A percentile compares a stretch with the other conserved stretches of the same genome.
These are phyloP conservation scores for Zanthoxylum bungeanum DNA, from an alignment of 345 rosid species.

Conservation along the genomic window DNA sequence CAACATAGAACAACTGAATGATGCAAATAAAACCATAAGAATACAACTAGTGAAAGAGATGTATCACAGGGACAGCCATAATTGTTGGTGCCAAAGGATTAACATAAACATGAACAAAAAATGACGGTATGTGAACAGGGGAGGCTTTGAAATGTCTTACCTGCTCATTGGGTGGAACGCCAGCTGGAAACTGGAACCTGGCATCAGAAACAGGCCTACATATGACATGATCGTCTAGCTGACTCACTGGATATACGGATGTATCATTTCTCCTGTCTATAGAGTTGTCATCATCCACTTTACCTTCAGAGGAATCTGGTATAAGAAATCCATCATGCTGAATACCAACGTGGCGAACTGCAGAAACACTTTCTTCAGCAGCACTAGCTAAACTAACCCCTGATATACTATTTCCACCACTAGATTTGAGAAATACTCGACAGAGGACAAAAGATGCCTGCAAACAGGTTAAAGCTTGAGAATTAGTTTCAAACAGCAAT, in stretches of 20 bases:
- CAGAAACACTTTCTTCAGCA: conserved; percentile 43
- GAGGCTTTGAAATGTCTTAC: conserved; percentile 21
- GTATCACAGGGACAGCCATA: background rate
- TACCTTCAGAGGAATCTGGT: conserved; percentile 23
- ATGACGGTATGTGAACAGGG: background rate
- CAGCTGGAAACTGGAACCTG: conserved; percentile 21
- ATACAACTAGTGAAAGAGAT: background rate
- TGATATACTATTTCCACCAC: conserved; percentile 27
- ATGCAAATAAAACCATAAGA: background rate
- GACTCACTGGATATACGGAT: conserved; percentile 12
- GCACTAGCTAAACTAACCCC: conserved; percentile 32
- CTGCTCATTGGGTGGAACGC: conserved; percentile 20
- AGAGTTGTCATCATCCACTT: background rate
- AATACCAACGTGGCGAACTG: conserved; percentile 29
- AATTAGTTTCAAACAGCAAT: too few species aligned
- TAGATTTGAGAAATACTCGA: conserved; percentile 41
- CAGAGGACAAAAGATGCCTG: conserved; percentile 55
- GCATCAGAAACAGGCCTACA: conserved; percentile 17
- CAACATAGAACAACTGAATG: background rate
- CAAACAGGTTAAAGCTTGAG: conserved; percentile 15
- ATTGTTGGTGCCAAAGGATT: background rate
- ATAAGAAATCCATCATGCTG: conserved; percentile 34
- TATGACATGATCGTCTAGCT: conserved; percentile 14
- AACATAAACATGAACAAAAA: background rate
- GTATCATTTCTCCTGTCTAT: conserved; percentile 12